A percentile compares a stretch with the other conserved stretches of the same genome.
phyloP scores from a whole-genome alignment of 2,329 filamentous ascomycete species.

The Blastomyces percursus region DNA sequence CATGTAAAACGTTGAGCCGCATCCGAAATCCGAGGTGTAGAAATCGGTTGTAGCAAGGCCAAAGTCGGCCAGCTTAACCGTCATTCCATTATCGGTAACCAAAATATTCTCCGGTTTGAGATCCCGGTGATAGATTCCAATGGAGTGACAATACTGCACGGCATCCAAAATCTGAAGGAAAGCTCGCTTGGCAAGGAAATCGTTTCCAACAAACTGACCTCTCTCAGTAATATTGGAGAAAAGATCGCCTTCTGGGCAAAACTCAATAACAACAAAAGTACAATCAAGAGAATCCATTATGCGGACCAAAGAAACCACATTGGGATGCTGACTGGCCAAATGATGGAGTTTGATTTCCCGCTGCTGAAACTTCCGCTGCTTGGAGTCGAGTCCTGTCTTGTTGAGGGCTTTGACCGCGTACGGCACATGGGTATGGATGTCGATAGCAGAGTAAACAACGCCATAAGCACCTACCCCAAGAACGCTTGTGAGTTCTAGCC shows the following conservation, averaged over 20 bases:
- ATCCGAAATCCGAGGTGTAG: slow-evolving; percentile 87
- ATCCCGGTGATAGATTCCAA: slow-evolving; percentile 94
- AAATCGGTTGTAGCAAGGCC: slow-evolving; percentile 79
- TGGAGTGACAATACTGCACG: slow-evolving; percentile 84
- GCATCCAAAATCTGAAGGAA: slow-evolving; percentile 96
- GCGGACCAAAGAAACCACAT: slow-evolving; percentile 86
- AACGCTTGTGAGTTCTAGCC: slow-evolving; percentile 72
- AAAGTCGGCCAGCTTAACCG: slow-evolving; percentile 94
- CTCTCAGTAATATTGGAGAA: slow-evolving; percentile 97
- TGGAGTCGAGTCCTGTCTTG: slow-evolving; percentile 80
- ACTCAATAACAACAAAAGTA: slow-evolving; percentile 93
- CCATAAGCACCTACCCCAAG: slow-evolving; percentile 93
- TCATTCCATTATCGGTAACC: slow-evolving; percentile 76
- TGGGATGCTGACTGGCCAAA: slow-evolving; percentile 74
- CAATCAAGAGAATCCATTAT: slow-evolving; percentile 87
- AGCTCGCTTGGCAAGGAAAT: slow-evolving; percentile 70
- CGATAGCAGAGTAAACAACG: slow-evolving; percentile 83
- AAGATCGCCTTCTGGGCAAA: slow-evolving; percentile 90
- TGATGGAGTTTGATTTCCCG: slow-evolving; percentile 89
- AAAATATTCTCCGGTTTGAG: slow-evolving; percentile 97
- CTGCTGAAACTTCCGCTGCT: slow-evolving; percentile 83
- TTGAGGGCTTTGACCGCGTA: slow-evolving; percentile 97
- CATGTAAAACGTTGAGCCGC: slow-evolving; percentile 99
- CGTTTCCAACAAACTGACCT: slow-evolving; percentile 86
- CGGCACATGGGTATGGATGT: slow-evolving; percentile 65